Evolutionary conservation across 2,329 filamentous ascomycete genomes (phyloP), one percentile per base, ranked within the genome.

Genomic region (Calonectria multiphialidica): DNA sequence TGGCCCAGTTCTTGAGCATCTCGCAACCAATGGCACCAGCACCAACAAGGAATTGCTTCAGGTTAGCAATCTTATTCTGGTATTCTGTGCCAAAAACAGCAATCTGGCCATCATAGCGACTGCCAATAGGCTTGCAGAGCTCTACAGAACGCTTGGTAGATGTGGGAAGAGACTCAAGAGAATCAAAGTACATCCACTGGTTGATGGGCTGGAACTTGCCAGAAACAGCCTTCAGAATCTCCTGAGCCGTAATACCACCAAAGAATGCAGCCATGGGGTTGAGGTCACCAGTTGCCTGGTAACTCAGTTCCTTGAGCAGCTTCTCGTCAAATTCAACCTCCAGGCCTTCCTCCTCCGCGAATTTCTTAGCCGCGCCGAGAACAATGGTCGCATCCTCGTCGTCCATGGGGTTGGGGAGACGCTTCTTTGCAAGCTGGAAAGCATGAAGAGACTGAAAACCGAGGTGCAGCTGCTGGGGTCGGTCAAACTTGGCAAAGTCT

Each of bases 1-100:
- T 97, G 42, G 97, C 96, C 96, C 97, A 99, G 84, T 98, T 98
- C 91, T 99, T 99, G 77, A 99, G 87, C 94, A 98, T 99, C 82
- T 99, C 97, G 81, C 97, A 99, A 55, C 97, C 97, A 83, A 99
- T 99, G 75, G 97, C 97, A 79, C 97, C 97, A 57, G 97, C 95
- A 77, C 97, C 97, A 70, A 99, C 97, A 68, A 99, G 89, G 87
- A 99, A 99, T 80, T 98, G 92, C 80, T 93, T 97, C 73, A 97
- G 85, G 80, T 98, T 98, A 72, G 93, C 91, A 77, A 99, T 90
- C 88, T 98, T 98, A 64, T 98, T 93, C 84, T 99, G 97, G 84
- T 93, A 99, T 75, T 98, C 94, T 79, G 91, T 93, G 74, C 97
- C 97, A 77, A 99, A 98, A 1, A 99, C 97, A 2, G 95, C 96